Percentiles rank a stretch among this genome's conserved stretches.
These are phyloP conservation scores for Epichloe brachyelytri DNA, from an alignment of 2,329 filamentous ascomycete genomes.

Conservation along the genomic window DNA sequence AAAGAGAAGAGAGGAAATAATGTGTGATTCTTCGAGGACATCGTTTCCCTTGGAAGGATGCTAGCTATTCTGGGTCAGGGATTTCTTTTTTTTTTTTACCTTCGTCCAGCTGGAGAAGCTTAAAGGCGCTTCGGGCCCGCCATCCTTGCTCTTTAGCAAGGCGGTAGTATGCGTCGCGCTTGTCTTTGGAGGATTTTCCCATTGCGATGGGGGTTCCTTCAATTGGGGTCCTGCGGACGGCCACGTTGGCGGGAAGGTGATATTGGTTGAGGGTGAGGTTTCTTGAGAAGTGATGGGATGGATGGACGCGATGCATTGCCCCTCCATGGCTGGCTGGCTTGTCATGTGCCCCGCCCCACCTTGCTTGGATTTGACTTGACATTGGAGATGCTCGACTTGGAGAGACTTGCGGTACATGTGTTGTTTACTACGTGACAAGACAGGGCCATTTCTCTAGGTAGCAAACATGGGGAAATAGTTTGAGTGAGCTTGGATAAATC, in stretches of 20 bases:
- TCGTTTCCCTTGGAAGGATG: no score
- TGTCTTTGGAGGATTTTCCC: slow-evolving; percentile 98
- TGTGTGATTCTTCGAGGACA: no score
- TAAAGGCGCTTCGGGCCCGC: slow-evolving; percentile 93
- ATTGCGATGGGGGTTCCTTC: slow-evolving; percentile 31
- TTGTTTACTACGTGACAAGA: no score
- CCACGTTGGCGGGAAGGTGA: neutral
- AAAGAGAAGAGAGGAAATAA: neutral
- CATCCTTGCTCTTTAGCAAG: slow-evolving; percentile 98
- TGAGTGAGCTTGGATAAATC: no score
- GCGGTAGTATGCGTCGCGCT: slow-evolving; percentile 94
- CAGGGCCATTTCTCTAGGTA: neutral
- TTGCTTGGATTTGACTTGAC: no score
- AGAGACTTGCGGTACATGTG: no score
- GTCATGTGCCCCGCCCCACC: no score
- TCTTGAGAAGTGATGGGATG: neutral
- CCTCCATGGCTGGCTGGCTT: neutral
- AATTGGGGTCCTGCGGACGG: neutral
- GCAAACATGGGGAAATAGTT: neutral
- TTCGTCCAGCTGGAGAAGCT: slow-evolving; percentile 88
- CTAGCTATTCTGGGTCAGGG: neutral
- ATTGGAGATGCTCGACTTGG: no score
- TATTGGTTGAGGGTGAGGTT: neutral
- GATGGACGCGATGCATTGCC: neutral
- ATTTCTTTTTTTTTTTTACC: slow-evolving; percentile 24